A percentile compares a stretch with the other conserved stretches of the same genome.
phyloP scores from a whole-genome alignment of 1,284 basidiomycete genomes.

The Marasmius fiardii region DNA sequence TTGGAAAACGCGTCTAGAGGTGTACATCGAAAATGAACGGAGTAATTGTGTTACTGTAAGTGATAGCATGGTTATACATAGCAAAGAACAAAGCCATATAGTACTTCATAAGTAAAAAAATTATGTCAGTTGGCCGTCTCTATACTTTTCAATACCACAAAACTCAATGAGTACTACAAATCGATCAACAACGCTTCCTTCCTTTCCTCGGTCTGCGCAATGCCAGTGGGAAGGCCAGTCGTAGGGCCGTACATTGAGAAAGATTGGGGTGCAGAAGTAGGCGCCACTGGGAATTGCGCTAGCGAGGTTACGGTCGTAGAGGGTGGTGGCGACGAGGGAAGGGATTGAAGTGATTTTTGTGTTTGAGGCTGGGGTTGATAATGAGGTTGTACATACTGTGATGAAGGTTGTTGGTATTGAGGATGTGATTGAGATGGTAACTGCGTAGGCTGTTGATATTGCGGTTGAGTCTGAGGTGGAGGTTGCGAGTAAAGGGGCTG shows the following conservation, averaged over 20 bases:
- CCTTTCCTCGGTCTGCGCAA: conserved; percentile 61
- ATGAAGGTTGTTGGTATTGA: conserved; percentile 12
- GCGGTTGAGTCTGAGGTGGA: conserved; percentile 18
- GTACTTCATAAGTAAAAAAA: too few species aligned
- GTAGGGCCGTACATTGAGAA: conserved; percentile 46
- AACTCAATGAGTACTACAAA: too few species aligned
- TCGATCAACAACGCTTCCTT: conserved; percentile 87
- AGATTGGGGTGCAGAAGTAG: conserved; percentile 57
- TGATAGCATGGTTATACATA: too few species aligned
- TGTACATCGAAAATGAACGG: too few species aligned
- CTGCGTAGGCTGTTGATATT: conserved; percentile 18
- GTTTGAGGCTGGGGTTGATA: conserved; percentile 26
- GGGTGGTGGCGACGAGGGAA: background rate
- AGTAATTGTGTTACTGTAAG: too few species aligned
- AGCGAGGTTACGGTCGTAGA: conserved; percentile 23
- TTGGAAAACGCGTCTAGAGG: too few species aligned
- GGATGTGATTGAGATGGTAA: conserved; percentile 12
- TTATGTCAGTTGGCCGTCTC: too few species aligned
- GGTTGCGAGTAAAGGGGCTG: conserved; percentile 28
- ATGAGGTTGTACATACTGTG: conserved; percentile 24
- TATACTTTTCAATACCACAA: too few species aligned
- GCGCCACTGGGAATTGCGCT: conserved; percentile 69
- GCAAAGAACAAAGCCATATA: too few species aligned
- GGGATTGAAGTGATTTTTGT: conserved; percentile 12
- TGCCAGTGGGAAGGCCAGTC: conserved; percentile 36